phyloP scores from a whole-genome alignment of 306 rosid species.

The Sesbania bispinosa region DNA sequence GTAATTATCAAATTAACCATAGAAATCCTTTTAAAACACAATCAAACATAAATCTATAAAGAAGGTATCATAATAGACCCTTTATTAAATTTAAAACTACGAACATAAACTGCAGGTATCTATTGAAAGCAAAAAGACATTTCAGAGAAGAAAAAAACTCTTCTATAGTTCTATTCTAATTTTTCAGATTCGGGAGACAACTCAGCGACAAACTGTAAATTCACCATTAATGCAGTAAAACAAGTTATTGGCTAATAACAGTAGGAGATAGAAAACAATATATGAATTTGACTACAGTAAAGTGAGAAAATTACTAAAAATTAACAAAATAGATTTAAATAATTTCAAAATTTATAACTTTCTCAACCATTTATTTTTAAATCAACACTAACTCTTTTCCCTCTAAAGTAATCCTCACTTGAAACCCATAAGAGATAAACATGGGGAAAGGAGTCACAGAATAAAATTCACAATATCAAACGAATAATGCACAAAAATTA shows the following conservation, averaged over 20 bases:
- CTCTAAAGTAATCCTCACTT: not conserved
- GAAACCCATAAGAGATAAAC: not conserved
- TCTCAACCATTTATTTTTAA: not conserved
- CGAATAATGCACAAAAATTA: conserved; percentile 32
- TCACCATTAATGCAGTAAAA: no score
- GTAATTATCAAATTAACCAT: no score
- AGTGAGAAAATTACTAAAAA: no score
- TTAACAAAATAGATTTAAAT: not conserved
- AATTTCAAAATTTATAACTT: not conserved
- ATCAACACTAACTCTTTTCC: not conserved
- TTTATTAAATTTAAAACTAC: no score
- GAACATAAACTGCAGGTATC: not conserved
- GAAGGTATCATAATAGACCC: no score
- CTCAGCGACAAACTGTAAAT: no score
- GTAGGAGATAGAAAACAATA: no score
- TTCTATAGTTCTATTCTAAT: no score
- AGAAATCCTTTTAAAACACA: no score
- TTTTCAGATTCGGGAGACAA: not conserved
- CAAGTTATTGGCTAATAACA: no score
- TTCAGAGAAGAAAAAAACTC: not conserved
- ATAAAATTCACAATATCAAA: conserved; percentile 22
- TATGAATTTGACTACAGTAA: no score
- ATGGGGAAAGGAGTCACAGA: not conserved
- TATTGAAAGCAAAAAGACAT: not conserved
- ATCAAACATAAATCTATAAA: no score